Conservation (phyloP, 225 moss, liverwort and hornwort species). For the Pseudoscleropodium purum region DNA sequence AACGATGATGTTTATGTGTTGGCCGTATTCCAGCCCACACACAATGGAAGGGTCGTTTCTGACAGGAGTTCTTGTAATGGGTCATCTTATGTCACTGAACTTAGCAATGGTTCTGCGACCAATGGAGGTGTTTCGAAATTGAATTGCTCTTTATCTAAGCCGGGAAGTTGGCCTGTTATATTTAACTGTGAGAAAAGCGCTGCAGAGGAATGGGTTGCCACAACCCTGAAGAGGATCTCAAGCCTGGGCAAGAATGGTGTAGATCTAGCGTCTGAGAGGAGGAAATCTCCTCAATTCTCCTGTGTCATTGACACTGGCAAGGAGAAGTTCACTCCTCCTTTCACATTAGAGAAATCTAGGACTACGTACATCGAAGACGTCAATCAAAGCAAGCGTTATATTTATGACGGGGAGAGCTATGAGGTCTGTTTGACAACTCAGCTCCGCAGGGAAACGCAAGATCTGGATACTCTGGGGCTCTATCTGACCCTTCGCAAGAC, state of each 20-base stretch:
- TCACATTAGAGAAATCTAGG: slow-evolving; percentile 69
- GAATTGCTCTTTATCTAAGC: slow-evolving; percentile 1
- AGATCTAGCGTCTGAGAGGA: slow-evolving; percentile 41
- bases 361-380: slow-evolving; percentile 72
- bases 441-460: slow-evolving; percentile 52
- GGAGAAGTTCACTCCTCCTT: slow-evolving; percentile 50
- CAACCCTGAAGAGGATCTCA: slow-evolving; percentile 35
- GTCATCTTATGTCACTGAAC: neutral
- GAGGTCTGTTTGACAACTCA: slow-evolving; percentile 93
- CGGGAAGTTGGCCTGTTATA: neutral
- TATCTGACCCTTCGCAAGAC: slow-evolving; percentile 84
- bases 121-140: slow-evolving; percentile 1
- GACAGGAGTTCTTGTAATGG: neutral
- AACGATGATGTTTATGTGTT: slow-evolving; percentile 87
- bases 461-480: slow-evolving; percentile 61
- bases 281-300: slow-evolving; percentile 39
- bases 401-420: slow-evolving; percentile 84
- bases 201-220: slow-evolving; percentile 70
- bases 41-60: neutral
- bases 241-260: slow-evolving; percentile 37
- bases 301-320: slow-evolving; percentile 27
- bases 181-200: slow-evolving; percentile 29
- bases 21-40: slow-evolving; percentile 51
- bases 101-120: neutral
- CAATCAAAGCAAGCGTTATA: slow-evolving; percentile 69